Percentiles rank a stretch among this genome's conserved stretches.
Evolutionary conservation across 352 stramenopile species (phyloP).

Genomic region (Elongisporangium prolatum): DNA sequence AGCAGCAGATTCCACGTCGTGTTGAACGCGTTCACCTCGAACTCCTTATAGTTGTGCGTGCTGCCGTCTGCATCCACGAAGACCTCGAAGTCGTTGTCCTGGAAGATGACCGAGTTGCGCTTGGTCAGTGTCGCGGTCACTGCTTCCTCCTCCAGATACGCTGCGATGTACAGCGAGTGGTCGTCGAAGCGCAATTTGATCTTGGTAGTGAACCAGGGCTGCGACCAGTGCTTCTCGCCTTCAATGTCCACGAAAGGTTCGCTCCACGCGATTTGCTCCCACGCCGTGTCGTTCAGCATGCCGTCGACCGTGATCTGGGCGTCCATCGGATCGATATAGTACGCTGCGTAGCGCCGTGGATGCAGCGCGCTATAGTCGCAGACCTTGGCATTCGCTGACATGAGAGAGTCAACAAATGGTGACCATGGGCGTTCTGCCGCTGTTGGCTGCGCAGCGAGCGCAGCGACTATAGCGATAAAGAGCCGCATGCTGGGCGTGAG

Average conservation of each 20-base stretch:
- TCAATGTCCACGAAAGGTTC: constrained; percentile 68
- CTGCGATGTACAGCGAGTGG: constrained; percentile 65
- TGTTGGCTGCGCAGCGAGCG: neutral
- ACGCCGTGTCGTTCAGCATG: constrained; percentile 49
- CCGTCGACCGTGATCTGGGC: constrained; percentile 42
- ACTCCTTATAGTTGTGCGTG: constrained; percentile 89
- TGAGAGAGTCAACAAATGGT: constrained; percentile 3
- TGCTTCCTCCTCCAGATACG: constrained; percentile 53
- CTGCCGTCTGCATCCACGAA: constrained; percentile 79
- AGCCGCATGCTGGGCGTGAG: neutral
- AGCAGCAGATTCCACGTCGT: constrained; percentile 88
- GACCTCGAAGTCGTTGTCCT: constrained; percentile 91
- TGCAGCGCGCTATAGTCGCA: constrained; percentile 27
- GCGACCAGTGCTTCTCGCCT: constrained; percentile 42
- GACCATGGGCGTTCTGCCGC: constrained; percentile 1
- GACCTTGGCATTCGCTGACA: constrained; percentile 2
- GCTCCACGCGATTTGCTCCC: constrained; percentile 50
- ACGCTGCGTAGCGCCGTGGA: constrained; percentile 30
- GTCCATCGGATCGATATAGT: constrained; percentile 16
- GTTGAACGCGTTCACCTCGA: constrained; percentile 88
- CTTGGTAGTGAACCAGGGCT: constrained; percentile 69
- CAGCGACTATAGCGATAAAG: neutral
- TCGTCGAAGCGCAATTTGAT: constrained; percentile 76
- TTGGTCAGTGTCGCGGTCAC: constrained; percentile 69
- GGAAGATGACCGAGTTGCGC: constrained; percentile 69